Evolutionary conservation across 148 eudicot genomes (phyloP).

Genomic region (Chenopodium berlandieri): DNA sequence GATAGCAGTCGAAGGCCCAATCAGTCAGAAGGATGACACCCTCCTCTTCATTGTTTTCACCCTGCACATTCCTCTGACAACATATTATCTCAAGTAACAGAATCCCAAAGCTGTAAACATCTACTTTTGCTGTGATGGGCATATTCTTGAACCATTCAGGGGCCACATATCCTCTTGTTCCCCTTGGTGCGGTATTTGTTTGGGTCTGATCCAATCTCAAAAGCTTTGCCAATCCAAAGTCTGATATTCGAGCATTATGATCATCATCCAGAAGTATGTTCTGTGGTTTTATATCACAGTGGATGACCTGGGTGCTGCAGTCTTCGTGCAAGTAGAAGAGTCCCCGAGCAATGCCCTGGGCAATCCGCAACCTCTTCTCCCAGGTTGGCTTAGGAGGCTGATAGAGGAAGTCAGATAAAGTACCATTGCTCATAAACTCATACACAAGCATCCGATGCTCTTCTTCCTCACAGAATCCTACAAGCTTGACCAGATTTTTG

Average conservation of each 20-base stretch:
- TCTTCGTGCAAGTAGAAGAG: too few species aligned
- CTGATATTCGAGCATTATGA: constrained; percentile 32
- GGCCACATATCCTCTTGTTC: constrained; percentile 43
- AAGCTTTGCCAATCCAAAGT: constrained; percentile 42
- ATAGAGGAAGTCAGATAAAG: constrained; percentile 31
- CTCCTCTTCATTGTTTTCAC: constrained; percentile 19
- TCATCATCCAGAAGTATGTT: neutral
- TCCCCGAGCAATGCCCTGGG: constrained; percentile 23
- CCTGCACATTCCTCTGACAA: constrained; percentile 25
- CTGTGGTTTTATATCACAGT: too few species aligned
- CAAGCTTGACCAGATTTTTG: constrained; percentile 31
- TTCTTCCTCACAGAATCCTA: constrained; percentile 35
- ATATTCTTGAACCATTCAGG: constrained; percentile 39
- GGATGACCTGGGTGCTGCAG: too few species aligned
- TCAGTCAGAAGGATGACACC: constrained; percentile 21
- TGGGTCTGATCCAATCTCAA: constrained; percentile 32
- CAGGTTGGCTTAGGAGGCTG: constrained; percentile 25
- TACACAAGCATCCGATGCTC: constrained; percentile 31
- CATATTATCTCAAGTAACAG: constrained; percentile 36
- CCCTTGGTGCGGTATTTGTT: constrained; percentile 30
- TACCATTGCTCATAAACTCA: constrained; percentile 38
- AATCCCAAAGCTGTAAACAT: constrained; percentile 36
- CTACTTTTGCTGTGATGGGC: constrained; percentile 32
- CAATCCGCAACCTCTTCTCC: constrained; percentile 25
- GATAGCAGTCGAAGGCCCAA: constrained; percentile 28